Conservation (phyloP, 768 basidiomycete species). For the Suillus decipiens region DNA sequence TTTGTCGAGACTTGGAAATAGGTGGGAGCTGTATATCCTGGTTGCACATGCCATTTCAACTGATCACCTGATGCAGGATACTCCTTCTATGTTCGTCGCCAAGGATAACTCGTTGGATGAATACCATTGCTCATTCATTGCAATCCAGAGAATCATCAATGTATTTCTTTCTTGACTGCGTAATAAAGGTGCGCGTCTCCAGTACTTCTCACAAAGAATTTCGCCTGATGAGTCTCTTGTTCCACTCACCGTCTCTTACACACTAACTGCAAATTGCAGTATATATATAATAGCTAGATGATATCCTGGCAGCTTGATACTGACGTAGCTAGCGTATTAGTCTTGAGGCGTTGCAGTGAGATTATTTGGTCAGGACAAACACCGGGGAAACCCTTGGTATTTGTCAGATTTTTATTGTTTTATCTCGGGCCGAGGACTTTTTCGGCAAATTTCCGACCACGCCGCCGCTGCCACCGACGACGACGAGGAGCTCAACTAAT, state of each 20-base stretch:
- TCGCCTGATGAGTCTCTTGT: neutral
- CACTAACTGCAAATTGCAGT: neutral
- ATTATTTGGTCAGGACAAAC: constrained; percentile 31
- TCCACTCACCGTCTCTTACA: neutral
- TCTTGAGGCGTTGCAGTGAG: constrained; percentile 11
- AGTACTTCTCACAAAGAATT: neutral
- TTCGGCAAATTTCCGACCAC: constrained; percentile 65
- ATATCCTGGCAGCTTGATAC: constrained; percentile 17
- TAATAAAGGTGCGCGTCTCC: constrained; percentile 3
- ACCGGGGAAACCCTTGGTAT: constrained; percentile 29
- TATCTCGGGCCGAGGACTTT: constrained; percentile 60
- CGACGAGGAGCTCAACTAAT: constrained; percentile 37
- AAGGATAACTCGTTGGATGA: neutral
- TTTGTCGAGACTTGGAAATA: neutral
- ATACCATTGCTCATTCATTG: neutral
- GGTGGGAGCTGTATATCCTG: neutral
- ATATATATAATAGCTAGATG: constrained; percentile 13
- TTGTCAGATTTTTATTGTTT: constrained; percentile 34
- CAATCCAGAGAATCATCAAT: constrained; percentile 2
- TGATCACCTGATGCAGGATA: neutral
- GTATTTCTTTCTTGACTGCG: constrained; percentile 1
- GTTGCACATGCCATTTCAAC: neutral
- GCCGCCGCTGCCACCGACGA: constrained; percentile 57
- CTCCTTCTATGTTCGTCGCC: neutral
- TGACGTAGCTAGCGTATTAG: constrained; percentile 25